These are phyloP conservation scores for Nannizzia gypsea DNA, from an alignment of 2,329 filamentous ascomycete genomes.

Conservation along the genomic window DNA sequence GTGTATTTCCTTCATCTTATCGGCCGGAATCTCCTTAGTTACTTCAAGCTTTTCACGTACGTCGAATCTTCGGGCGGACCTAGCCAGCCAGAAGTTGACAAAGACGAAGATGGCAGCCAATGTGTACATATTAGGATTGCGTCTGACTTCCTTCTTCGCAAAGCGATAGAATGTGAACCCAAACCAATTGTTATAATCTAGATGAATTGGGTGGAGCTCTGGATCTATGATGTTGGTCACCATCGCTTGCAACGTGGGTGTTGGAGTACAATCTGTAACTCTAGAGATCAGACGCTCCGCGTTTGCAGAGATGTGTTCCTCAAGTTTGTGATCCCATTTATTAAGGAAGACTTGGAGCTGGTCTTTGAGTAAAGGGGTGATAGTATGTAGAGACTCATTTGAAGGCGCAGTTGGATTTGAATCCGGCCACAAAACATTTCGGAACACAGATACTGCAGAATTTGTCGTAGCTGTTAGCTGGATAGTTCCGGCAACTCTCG, in stretches of 20 bases:
- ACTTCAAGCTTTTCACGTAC: not conserved
- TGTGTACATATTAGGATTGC: conserved; percentile 8
- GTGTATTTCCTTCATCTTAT: not conserved
- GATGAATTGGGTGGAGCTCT: not conserved
- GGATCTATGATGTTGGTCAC: not conserved
- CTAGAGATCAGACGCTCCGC: not conserved
- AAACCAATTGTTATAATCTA: conserved; percentile 8
- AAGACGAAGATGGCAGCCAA: not conserved
- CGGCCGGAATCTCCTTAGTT: not conserved
- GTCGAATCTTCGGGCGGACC: not conserved
- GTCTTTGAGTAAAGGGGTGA: not conserved
- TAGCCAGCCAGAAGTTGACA: not conserved
- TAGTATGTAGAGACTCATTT: not conserved
- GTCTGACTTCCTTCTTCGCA: conserved; percentile 1
- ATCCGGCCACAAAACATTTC: not conserved
- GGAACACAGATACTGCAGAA: not conserved
- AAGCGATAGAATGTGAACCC: conserved; percentile 2
- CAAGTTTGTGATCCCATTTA: not conserved
- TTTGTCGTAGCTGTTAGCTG: conserved; percentile 16
- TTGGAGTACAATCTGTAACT: not conserved
- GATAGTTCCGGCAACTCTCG: conserved; percentile 15
- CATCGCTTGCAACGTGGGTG: not conserved
- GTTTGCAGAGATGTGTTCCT: not conserved
- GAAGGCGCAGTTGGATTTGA: not conserved
- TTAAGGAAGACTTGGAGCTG: not conserved